Evolutionary conservation across 176 grass and related monocot genomes (phyloP).

Genomic region (Carex cristatella): DNA sequence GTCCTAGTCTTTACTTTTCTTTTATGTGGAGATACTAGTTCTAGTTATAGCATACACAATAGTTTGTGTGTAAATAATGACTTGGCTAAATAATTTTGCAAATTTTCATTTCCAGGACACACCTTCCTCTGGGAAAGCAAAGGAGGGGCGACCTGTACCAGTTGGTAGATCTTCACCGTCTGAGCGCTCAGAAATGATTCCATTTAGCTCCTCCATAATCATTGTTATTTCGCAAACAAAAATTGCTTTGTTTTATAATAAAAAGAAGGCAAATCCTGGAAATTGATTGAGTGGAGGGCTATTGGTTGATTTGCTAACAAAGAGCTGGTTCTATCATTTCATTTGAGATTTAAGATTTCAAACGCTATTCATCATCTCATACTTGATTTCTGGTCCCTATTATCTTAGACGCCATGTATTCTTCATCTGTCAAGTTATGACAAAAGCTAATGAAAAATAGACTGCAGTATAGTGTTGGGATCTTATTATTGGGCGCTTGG

Average conservation of each 20-base stretch:
- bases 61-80: neutral
- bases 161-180: slow-evolving; percentile 74
- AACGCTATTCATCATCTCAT: neutral
- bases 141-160: slow-evolving; percentile 78
- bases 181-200: neutral
- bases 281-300: neutral
- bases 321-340: neutral
- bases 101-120: slow-evolving; percentile 35
- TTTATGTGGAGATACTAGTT: neutral
- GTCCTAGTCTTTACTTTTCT: neutral
- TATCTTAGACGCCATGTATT: neutral
- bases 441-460: neutral
- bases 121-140: slow-evolving; percentile 62
- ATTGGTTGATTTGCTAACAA: neutral
- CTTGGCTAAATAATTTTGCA: neutral
- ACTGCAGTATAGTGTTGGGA: neutral
- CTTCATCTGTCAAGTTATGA: neutral
- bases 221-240: neutral
- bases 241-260: neutral
- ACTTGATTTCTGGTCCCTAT: neutral
- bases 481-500: neutral
- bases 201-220: neutral
- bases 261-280: neutral
- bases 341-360: neutral
- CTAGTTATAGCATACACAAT: neutral